Conservation (phyloP, 108 stramenopile genomes). For the Nitzschia sp. region DNA sequence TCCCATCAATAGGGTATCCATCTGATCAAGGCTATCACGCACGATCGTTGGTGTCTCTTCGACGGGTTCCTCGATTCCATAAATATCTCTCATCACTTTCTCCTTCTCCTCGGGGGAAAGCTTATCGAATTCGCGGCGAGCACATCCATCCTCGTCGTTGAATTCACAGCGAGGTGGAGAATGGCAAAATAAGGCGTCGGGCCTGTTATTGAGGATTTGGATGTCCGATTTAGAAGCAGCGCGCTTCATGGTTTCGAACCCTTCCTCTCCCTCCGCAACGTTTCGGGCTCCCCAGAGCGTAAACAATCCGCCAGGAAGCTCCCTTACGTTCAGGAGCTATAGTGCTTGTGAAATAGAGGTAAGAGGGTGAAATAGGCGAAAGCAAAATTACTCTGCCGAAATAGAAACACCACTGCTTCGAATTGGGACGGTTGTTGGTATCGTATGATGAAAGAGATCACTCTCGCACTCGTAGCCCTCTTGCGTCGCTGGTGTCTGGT, state of each 20-base stretch:
- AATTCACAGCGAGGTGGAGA: conserved; percentile 1
- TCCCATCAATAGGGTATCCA: not conserved
- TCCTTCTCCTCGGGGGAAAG: not conserved
- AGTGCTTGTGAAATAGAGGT: no score
- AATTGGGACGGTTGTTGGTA: no score
- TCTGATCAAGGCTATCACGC: not conserved
- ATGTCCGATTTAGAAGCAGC: not conserved
- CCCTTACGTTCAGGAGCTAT: no score
- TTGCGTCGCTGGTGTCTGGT: no score
- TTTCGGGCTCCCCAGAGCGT: not conserved
- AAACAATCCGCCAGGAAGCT: not conserved
- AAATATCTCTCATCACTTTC: not conserved
- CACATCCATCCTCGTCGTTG: conserved; percentile 1
- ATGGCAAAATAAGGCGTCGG: not conserved
- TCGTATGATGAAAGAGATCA: no score
- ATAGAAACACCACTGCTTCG: no score
- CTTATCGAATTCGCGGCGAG: not conserved
- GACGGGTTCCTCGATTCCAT: not conserved
- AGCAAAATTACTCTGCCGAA: no score
- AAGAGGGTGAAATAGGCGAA: no score
- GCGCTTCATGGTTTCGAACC: conserved; percentile 4
- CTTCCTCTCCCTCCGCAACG: not conserved
- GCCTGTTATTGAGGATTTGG: not conserved
- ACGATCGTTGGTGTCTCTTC: not conserved
- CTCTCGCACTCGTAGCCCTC: no score